phyloP scores from a whole-genome alignment of 768 basidiomycete genomes.

The Boletus sp. region DNA sequence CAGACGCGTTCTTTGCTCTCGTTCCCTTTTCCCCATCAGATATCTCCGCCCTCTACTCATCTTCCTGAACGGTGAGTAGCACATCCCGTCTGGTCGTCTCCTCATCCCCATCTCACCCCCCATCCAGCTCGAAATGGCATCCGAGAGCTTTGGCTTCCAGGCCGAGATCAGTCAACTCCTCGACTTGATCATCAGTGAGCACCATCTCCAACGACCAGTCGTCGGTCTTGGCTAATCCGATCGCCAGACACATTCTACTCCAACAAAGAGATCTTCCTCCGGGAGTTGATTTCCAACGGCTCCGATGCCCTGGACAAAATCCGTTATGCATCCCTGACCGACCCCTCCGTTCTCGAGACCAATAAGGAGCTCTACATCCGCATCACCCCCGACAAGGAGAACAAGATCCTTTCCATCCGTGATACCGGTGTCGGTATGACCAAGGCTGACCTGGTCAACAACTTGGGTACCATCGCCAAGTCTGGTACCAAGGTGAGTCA shows the following conservation, averaged over 20 bases:
- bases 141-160: conserved; percentile 94
- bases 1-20: conserved; percentile 15
- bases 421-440: conserved; percentile 99
- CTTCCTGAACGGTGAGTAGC: conserved; percentile 14
- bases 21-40: conserved; percentile 14
- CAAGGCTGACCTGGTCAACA: conserved; percentile 99
- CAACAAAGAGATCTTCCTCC: conserved; percentile 99
- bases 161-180: conserved; percentile 99
- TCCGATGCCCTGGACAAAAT: conserved; percentile 99
- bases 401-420: conserved; percentile 85
- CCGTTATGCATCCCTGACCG: conserved; percentile 93
- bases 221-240: conserved; percentile 2
- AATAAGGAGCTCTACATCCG: conserved; percentile 94
- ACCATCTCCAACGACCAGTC: background rate
- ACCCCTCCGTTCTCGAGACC: conserved; percentile 83
- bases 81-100: background rate
- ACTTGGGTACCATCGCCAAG: conserved; percentile 94
- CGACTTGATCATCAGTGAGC: conserved; percentile 96
- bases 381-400: conserved; percentile 94
- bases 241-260: conserved; percentile 95
- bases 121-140: conserved; percentile 50
- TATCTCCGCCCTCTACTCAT: conserved; percentile 3
- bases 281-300: conserved; percentile 94
- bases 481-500: conserved; percentile 79
- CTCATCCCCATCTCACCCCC: conserved; percentile 10